Percentiles rank a stretch among this genome's conserved stretches.
Conservation (phyloP, 2,329 filamentous ascomycete genomes). For the Zymoseptoria brevis region DNA sequence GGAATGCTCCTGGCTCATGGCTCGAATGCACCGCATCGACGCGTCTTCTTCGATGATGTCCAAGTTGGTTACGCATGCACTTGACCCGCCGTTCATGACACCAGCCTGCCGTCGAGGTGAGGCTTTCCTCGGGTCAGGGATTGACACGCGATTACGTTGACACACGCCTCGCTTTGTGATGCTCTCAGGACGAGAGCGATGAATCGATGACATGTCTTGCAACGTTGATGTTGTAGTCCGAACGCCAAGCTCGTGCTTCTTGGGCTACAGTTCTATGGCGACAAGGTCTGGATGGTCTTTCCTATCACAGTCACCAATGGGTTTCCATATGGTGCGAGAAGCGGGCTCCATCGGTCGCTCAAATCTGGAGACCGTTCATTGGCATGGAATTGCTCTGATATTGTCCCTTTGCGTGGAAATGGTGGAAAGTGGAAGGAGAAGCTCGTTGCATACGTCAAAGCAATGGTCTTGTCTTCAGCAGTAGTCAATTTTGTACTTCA, state of each 20-base stretch:
- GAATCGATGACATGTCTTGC: background rate
- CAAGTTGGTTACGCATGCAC: constrained; percentile 11
- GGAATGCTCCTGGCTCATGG: constrained; percentile 6
- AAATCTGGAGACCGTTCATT: background rate
- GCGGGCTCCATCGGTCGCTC: background rate
- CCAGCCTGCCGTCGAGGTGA: background rate
- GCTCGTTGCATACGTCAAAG: background rate
- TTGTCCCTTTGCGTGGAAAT: background rate
- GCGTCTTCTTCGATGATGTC: constrained; percentile 11
- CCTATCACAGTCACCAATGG: background rate
- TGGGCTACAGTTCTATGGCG: background rate
- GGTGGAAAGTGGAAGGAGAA: background rate
- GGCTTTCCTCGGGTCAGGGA: background rate
- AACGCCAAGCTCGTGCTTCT: background rate
- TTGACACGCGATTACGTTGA: background rate
- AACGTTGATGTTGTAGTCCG: background rate
- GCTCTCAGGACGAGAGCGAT: background rate
- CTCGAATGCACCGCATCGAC: background rate
- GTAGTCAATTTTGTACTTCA: background rate
- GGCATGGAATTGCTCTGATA: background rate
- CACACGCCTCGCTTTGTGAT: background rate
- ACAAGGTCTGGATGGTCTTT: background rate
- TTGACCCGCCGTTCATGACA: constrained; percentile 1
- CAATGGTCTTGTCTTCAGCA: background rate
- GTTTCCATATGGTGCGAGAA: background rate